phyloP scores from a whole-genome alignment of 2,329 filamentous ascomycete species.

The Graphilbum sp. region DNA sequence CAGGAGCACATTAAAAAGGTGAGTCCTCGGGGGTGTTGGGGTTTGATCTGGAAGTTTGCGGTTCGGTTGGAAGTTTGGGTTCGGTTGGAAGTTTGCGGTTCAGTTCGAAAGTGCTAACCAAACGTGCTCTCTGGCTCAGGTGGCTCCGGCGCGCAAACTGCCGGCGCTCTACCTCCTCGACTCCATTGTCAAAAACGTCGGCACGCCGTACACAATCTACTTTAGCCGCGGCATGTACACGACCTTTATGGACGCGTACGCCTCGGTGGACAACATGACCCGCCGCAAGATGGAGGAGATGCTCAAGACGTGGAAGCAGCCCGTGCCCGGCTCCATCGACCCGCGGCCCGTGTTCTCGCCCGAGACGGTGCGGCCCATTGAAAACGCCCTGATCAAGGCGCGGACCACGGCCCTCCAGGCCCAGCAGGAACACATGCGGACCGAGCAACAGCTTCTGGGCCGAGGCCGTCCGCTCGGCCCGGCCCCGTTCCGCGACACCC shows the following conservation, averaged over 20 bases:
- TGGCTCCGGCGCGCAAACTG: conserved; percentile 73
- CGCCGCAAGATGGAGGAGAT: conserved; percentile 92
- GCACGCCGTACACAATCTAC: conserved; percentile 91
- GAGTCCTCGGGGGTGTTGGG: conserved; percentile 26
- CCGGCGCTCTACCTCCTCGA: conserved; percentile 96
- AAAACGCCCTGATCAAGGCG: conserved; percentile 83
- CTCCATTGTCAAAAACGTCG: conserved; percentile 96
- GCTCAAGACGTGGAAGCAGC: conserved; percentile 95
- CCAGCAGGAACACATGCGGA: conserved; percentile 37
- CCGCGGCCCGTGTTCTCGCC: conserved; percentile 80
- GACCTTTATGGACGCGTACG: conserved; percentile 95
- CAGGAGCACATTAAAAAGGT: conserved; percentile 92
- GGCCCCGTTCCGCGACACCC: conserved; percentile 47
- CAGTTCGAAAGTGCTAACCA: too few relatives aligned
- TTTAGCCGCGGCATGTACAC: conserved; percentile 81
- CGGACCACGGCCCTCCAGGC: conserved; percentile 42
- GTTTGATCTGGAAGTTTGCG: too few relatives aligned
- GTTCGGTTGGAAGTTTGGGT: too few relatives aligned
- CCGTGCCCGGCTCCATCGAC: conserved; percentile 84
- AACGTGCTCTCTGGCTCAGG: conserved; percentile 41
- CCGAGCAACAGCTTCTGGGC: conserved; percentile 36
- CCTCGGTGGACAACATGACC: conserved; percentile 66
- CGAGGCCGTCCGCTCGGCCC: conserved; percentile 19
- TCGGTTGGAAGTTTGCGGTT: too few relatives aligned
- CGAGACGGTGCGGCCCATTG: conserved; percentile 78